phyloP scores from a whole-genome alignment of 208 protist genomes.

The Jaenimonas drosophilae region DNA sequence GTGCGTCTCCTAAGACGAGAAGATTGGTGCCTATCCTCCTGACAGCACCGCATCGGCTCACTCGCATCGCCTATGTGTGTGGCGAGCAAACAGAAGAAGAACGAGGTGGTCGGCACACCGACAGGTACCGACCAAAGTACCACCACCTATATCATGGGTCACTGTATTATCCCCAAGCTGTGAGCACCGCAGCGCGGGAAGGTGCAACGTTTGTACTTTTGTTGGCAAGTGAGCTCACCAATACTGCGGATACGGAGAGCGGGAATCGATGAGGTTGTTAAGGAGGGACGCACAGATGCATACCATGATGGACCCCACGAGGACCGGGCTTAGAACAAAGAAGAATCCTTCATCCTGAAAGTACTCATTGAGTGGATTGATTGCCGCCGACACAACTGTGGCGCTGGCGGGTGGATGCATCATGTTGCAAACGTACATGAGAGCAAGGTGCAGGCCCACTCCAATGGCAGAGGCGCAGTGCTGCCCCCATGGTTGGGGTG shows the following conservation, averaged over 20 bases:
- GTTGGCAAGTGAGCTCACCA: too few species aligned
- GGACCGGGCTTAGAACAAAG: slow-evolving; percentile 41
- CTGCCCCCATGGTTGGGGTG: slow-evolving; percentile 29
- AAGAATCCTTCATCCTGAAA: slow-evolving; percentile 53
- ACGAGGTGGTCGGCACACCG: too few species aligned
- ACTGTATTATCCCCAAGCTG: too few species aligned
- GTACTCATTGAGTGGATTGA: slow-evolving; percentile 26
- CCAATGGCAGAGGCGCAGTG: slow-evolving; percentile 41
- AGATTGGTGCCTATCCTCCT: too few species aligned
- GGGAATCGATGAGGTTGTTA: slow-evolving; percentile 40
- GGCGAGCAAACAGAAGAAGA: too few species aligned
- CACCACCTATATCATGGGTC: too few species aligned
- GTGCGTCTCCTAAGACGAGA: too few species aligned
- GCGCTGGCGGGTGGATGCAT: slow-evolving; percentile 55
- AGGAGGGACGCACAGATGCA: slow-evolving; percentile 36
- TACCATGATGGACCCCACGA: slow-evolving; percentile 26
- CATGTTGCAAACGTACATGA: slow-evolving; percentile 57
- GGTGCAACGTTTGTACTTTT: too few species aligned
- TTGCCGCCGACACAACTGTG: slow-evolving; percentile 44
- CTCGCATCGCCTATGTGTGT: too few species aligned
- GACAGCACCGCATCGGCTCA: too few species aligned
- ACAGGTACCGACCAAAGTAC: too few species aligned
- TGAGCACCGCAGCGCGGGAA: too few species aligned
- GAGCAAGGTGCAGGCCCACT: slow-evolving; percentile 36
- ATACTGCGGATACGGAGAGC: slow-evolving; percentile 55